Evolutionary conservation across 2,329 filamentous ascomycete species (phyloP).

Genomic region (Aspergillus melleus): DNA sequence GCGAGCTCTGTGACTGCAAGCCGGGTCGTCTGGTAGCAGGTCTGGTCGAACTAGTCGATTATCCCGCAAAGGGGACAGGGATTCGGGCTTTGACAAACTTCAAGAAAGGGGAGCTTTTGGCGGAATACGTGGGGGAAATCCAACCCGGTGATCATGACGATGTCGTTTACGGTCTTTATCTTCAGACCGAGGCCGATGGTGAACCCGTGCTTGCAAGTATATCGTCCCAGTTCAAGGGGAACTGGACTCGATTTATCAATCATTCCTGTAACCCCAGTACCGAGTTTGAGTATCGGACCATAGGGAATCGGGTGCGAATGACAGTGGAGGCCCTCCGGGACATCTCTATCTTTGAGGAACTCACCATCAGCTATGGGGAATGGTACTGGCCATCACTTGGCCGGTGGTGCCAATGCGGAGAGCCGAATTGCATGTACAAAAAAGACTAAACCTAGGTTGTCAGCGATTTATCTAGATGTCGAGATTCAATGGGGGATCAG

Average conservation of each 20-base stretch:
- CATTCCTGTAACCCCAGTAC: constrained; percentile 35
- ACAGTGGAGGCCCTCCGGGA: constrained; percentile 23
- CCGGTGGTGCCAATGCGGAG: constrained; percentile 12
- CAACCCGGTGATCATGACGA: background rate
- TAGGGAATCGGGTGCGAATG: constrained; percentile 24
- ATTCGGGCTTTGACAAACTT: constrained; percentile 30
- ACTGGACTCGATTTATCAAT: constrained; percentile 39
- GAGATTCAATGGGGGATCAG: too few relatives aligned
- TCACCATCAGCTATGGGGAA: constrained; percentile 35
- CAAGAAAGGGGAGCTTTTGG: constrained; percentile 20
- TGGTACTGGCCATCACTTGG: constrained; percentile 22
- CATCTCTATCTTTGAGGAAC: constrained; percentile 33
- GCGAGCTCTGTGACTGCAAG: constrained; percentile 21
- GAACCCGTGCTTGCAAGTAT: constrained; percentile 10
- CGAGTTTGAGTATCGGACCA: constrained; percentile 14
- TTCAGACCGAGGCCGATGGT: background rate
- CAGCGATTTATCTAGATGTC: too few relatives aligned
- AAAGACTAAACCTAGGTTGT: background rate
- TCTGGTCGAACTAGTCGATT: constrained; percentile 34
- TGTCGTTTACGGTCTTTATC: constrained; percentile 5
- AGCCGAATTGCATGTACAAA: constrained; percentile 7
- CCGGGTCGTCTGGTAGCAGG: constrained; percentile 14
- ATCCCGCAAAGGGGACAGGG: constrained; percentile 29
- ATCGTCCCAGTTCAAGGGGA: constrained; percentile 25
- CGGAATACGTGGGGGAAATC: constrained; percentile 23